Base-by-base conservation (phyloP, 2,329 filamentous ascomycete species). In the Cryoendolithus antarcticus region DNA sequence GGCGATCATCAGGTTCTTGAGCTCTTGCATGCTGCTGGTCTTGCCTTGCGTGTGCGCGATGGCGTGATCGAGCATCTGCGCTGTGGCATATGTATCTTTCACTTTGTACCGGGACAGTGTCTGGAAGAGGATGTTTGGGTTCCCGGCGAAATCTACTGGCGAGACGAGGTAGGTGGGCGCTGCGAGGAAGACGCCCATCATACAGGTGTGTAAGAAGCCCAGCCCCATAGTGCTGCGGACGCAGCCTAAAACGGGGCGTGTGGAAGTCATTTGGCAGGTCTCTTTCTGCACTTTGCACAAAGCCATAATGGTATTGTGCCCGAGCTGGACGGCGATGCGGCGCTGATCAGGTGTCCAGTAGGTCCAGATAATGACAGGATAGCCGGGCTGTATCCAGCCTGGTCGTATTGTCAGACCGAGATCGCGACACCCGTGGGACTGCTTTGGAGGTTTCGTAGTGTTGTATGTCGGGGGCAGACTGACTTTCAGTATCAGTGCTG, bases 221-320 rank as follows among this genome's bases (percentile, higher is more conserved):
- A 99, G 71, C 10, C 93, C 91, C 13, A 89, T 86, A 0, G 88
- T 94, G 61, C 89, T 96, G 54, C 91, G 74, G 31, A 99, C 91
- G 59, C 93, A 96, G 28, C 89, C 93, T 19, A 99, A 71, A 1
- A 98, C 85, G 2, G 91, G 91, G 34, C 89, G 74, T n/a, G 86
- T 89, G 58, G 88, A 95, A 5, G 86, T 94, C 93, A 99, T 99
- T 60, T 99, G 91, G 53, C 93, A 99, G 4, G 93, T 99, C 63
- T 98, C 91, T 60, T 98, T 99, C 54, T 98, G 93, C 9, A 98
- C 89, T 62, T 98, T 99, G 67, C 93, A 98, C 70, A 95, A 86
- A 31, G 89, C 91, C 70, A 99, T 79, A 46, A 99, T 83, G 1
- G 88, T 95, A 56, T 91, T 84, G 59, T 99, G 91, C 9, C 86